Base-by-base conservation (phyloP, 1,284 basidiomycete species). In the Pseudozyma thailandica region DNA sequence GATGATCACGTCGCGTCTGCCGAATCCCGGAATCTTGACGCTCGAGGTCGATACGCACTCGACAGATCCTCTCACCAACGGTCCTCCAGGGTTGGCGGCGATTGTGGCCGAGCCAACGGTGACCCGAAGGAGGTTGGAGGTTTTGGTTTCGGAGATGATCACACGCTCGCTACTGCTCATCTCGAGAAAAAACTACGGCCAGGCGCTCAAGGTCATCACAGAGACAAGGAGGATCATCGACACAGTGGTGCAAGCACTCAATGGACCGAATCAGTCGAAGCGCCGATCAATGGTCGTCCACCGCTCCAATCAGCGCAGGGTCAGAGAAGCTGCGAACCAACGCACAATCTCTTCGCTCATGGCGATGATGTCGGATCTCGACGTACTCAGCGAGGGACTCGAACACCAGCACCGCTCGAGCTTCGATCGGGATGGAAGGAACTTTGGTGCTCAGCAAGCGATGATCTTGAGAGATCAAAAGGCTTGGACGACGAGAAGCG, bases 171-270 rank as follows among this genome's bases (percentile, higher is more conserved):
- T 80, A 16, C 64, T 78, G 23, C 68, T 80, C 43, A 72, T 78
- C 51, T 77, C 75, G 23, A 64, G 77, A 25, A 66, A 73, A 30
- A 79, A 78, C 60, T 61, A 79, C 50, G 48, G 52, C 3, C 78
- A 80, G 41, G 78, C 78, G 43, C 63, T 71, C 31, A 63, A 55
- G 27, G 70, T 80, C 21, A 58, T 80, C 31, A 64, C 58, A 37
- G 77, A 80, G 54, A 80, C 75, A 10, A 60, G 72, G n/a, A 55
- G 75, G 2, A 80, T 80, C 55, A 73, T 80, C 45, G 78, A 80
- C 25, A 79, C 75, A 25, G 77, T 80, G 21, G 68, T 79, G 23
- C 66, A 69, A 55, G 68, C 70, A 8, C 68, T 78, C 45, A 62
- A 63, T 44, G 64, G 72, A 18, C 53, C 58, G 21, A 64, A 52